Evolutionary conservation across 192 early-diverging fungal species (phyloP), one percentile per base, ranked within the genome.

Genomic region (Chytriomyces confervae): DNA sequence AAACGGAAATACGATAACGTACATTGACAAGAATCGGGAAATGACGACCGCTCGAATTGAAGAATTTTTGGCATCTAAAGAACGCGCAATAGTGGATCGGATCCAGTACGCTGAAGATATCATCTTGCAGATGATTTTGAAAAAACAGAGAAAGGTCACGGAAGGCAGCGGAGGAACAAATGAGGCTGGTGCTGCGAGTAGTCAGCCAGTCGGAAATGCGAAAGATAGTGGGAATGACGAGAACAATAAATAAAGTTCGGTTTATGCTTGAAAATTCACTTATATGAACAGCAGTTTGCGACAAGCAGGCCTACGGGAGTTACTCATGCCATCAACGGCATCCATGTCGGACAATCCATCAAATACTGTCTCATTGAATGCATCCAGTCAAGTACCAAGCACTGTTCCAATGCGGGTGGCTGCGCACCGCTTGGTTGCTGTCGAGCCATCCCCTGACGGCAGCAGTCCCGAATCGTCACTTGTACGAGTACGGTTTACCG

Each of bases 1-100:
- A 50, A 82, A 87, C 67, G 92, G 86, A 8, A 76, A 69, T 8
- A 79, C 83, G 7, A 68, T 93, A 61, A 90, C 92, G 5, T 92
- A 86, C 69, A 88, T 93, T 46, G 84, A 93, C 72, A 69, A 75
- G 65, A 77, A 81, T 29, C 78, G 87, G 2, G 53, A 80, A 51
- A 82, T 81, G 66, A 44, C 66, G 7, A 85, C 86, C 2, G 43
- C 49, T 23, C 23, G 69, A 6, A 23, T 87, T 11, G 80, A 53
- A 6, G 18, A 6, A 13, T 82, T 79, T 57, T 57, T 79, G 63
- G 44, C 36, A 47, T 53, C 27, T 8, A 65, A 70, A 13, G 61
- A 77, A 53, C 68, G 71, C 23, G 77, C 82, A 18, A 69, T 86
- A 13, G 36, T 78, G 48, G 80, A 86, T 23, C 72, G 85, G 53